Evolutionary conservation across 2,329 filamentous ascomycete species (phyloP), one percentile per base, ranked within the genome.

Genomic region (Rugonectria rugulosa): DNA sequence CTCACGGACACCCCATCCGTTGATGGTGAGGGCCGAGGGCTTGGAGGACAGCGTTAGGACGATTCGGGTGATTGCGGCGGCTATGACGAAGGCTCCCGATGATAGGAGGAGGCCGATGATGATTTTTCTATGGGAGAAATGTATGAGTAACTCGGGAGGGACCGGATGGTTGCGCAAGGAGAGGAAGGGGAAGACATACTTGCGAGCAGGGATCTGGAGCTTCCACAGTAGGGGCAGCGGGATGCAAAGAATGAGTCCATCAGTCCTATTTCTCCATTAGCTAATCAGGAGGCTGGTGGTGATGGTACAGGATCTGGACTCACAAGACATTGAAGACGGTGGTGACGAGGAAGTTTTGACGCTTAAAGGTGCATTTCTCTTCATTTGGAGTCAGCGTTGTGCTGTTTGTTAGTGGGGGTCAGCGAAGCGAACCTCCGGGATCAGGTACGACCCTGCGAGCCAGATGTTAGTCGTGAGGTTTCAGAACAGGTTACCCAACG

Each of bases 1-100:
- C 20, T 70, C 67, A 0, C 67, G 65, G 5, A 70, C 65, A 1
- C 65, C 65, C 67, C 64, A 69, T 34, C 47, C 37, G 55, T 67
- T 70, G 27, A 69, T 56, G 0, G 63, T 67, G 1, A 65, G 56
- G 2, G 63, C 65, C 1, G 62, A 67, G 10, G 62, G 57, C 6
- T 62, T 63, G 3, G 62, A 55, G 5, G 65, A 60, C 1, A 69
- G 38, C 0, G 63, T 67, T 0, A 69, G 29, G 10, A 67, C 55
- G 4, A 61, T 56, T 0, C 63, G 57, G 9, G 56, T 69, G 12
- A 70, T 61, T 0, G 68, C 66, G 4, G 66, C 66, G 1, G 62
- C 45, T 2, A 70, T 70, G 1, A 70, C 66, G 42, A 70, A 70
- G 7, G 63, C 47, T 2, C 67, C 65, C 0, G 61, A 70, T 0